These are phyloP conservation scores for Pythium folliculosum DNA, from an alignment of 352 stramenopile genomes.

Conservation along the genomic window DNA sequence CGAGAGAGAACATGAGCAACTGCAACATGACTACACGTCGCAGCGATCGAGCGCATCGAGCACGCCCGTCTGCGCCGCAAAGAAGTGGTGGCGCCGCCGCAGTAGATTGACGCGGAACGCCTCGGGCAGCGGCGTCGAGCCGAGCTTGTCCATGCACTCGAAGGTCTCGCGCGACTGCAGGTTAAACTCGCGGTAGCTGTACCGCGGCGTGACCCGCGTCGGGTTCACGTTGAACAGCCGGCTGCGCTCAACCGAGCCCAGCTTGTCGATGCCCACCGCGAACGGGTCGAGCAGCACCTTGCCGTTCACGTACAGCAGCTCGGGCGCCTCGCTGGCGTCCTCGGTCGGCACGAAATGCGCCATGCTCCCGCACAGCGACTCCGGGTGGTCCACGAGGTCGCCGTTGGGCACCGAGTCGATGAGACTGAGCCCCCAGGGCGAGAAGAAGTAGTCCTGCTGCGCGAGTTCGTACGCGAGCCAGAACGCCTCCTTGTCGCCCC, in stretches of 20 bases:
- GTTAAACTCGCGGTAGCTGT: slow-evolving; percentile 34
- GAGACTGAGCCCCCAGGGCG: slow-evolving; percentile 58
- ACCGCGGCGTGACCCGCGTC: slow-evolving; percentile 56
- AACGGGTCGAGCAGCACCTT: slow-evolving; percentile 60
- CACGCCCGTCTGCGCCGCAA: slow-evolving; percentile 21
- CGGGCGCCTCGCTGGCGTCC: slow-evolving; percentile 11
- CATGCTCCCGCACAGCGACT: slow-evolving; percentile 71
- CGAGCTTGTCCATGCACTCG: slow-evolving; percentile 28
- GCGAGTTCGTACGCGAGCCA: slow-evolving; percentile 75
- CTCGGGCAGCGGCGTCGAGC: slow-evolving; percentile 18
- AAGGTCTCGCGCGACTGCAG: slow-evolving; percentile 22
- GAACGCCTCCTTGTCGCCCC: slow-evolving; percentile 61
- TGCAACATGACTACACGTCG: slow-evolving; percentile 10
- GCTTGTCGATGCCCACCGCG: slow-evolving; percentile 27
- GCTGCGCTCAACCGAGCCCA: slow-evolving; percentile 22
- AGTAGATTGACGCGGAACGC: slow-evolving; percentile 17
- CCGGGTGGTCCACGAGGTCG: slow-evolving; percentile 53
- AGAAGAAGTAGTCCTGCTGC: slow-evolving; percentile 65
- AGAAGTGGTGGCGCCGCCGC: slow-evolving; percentile 27
- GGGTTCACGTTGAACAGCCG: slow-evolving; percentile 59
- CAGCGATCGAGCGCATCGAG: slow-evolving; percentile 19
- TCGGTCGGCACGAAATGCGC: slow-evolving; percentile 55
- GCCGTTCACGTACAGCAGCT: slow-evolving; percentile 68
- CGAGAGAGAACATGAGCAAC: neutral
- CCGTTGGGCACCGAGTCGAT: slow-evolving; percentile 47